Percentiles rank a stretch among this genome's conserved stretches.
These are phyloP conservation scores for Shiraia bambusicola DNA, from an alignment of 2,329 filamentous ascomycete genomes.

Conservation along the genomic window DNA sequence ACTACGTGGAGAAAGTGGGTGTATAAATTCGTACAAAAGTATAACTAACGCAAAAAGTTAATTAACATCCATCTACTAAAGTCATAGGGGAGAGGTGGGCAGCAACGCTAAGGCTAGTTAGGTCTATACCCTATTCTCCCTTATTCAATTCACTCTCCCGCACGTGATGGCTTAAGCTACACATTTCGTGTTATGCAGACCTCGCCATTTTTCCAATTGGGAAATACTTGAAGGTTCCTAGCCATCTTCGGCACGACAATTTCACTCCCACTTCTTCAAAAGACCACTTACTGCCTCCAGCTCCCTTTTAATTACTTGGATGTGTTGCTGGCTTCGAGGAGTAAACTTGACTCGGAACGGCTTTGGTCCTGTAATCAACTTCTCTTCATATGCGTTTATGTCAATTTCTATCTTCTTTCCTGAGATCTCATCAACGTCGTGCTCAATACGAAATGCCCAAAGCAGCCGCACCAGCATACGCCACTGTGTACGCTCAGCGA, in stretches of 20 bases:
- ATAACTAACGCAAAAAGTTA: too few relatives aligned
- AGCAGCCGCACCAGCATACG: slow-evolving; percentile 43
- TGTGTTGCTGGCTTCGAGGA: slow-evolving; percentile 31
- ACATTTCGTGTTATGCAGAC: too few relatives aligned
- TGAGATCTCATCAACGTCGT: slow-evolving; percentile 26
- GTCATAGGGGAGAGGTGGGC: too few relatives aligned
- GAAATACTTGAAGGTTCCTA: too few relatives aligned
- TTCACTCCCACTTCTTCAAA: slow-evolving; percentile 2
- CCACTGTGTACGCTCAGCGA: slow-evolving; percentile 55
- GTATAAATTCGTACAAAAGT: too few relatives aligned
- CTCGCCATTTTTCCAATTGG: too few relatives aligned
- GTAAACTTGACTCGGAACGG: slow-evolving; percentile 37
- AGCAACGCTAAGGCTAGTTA: too few relatives aligned
- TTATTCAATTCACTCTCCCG: too few relatives aligned
- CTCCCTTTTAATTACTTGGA: slow-evolving; percentile 4
- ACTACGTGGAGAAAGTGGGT: too few relatives aligned
- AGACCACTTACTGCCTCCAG: slow-evolving; percentile 1
- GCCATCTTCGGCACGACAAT: background rate
- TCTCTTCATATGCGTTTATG: slow-evolving; percentile 31
- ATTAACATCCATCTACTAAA: too few relatives aligned
- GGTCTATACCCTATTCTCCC: too few relatives aligned
- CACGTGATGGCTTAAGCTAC: too few relatives aligned
- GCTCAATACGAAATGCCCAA: slow-evolving; percentile 52
- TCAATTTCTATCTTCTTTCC: slow-evolving; percentile 26
- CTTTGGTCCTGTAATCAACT: slow-evolving; percentile 37